Evolutionary conservation across 2,329 filamentous ascomycete genomes (phyloP).

Genomic region (Bimuria novae-zelandiae): DNA sequence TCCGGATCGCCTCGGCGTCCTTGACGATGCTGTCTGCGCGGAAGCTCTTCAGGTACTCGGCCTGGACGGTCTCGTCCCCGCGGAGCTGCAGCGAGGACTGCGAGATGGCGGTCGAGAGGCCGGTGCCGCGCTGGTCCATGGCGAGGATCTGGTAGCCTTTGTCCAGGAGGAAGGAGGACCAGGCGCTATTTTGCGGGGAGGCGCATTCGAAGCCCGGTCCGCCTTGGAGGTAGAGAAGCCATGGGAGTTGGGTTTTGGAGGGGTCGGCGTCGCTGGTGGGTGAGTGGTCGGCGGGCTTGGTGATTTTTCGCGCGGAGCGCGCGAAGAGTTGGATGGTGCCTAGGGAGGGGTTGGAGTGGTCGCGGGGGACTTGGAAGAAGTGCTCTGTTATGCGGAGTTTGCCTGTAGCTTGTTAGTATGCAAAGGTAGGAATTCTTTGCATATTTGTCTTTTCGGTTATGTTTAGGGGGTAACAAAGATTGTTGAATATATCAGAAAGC

Average conservation of each 20-base stretch:
- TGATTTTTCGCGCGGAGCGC: conserved; percentile 70
- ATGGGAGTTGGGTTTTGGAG: conserved; percentile 58
- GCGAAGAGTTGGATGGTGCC: conserved; percentile 76
- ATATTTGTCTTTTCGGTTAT: too few relatives aligned
- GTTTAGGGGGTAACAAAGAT: too few relatives aligned
- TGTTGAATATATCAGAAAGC: too few relatives aligned
- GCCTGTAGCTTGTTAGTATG: conserved; percentile 53
- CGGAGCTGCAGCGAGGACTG: conserved; percentile 70
- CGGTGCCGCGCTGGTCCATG: conserved; percentile 90
- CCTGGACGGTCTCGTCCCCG: conserved; percentile 69
- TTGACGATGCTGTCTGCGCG: conserved; percentile 88
- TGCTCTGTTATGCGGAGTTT: conserved; percentile 78
- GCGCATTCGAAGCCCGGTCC: conserved; percentile 81
- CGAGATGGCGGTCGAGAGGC: conserved; percentile 79
- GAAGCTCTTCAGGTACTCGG: conserved; percentile 80
- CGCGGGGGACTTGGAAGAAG: conserved; percentile 83
- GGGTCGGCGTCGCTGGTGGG: conserved; percentile 51
- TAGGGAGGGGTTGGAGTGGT: conserved; percentile 67
- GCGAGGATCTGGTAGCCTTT: conserved; percentile 82
- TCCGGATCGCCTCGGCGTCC: conserved; percentile 84
- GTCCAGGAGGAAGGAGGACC: conserved; percentile 72
- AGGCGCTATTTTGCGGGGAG: conserved; percentile 72
- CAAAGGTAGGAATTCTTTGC: too few relatives aligned
- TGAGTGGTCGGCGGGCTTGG: conserved; percentile 63
- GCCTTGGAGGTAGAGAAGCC: conserved; percentile 77